Base-by-base conservation (phyloP, 2,329 filamentous ascomycete genomes). In the Cytospora chrysosperma region DNA sequence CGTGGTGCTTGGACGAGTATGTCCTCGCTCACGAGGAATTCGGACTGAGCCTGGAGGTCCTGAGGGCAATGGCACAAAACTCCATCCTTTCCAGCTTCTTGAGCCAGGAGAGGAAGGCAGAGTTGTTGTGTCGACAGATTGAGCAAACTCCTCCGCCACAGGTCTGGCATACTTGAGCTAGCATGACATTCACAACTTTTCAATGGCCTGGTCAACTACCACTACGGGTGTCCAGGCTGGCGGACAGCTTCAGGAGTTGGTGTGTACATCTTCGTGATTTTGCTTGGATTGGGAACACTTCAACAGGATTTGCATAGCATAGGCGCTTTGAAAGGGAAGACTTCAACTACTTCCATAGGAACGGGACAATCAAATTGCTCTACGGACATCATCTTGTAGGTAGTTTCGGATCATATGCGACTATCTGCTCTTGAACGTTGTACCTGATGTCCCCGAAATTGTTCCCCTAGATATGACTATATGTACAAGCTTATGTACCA, bases 1-100 rank as follows among this genome's bases (percentile, higher is more conserved):
- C 65, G 6, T 47, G 59, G 49, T 67, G 63, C 34, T 26, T 67
- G 49, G 65, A 68, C 17, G 65, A 68, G 32, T 68, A 67, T 26
- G 61, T 67, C 8, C 55, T 67, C 24, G 58, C 56, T 15, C 55
- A 62, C 10, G 63, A 68, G 28, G 54, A 28, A 17, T 62, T 67
- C 26, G 57, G 58, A 6, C 28, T 67, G 19, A 51, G 34, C n/a
- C 17, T 65, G n/a, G 51, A 65, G 27, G 37, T 27, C 2, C 56
- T 67, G 58, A 61, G 49, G 26, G 24, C 10, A 12, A 34, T 67
- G 21, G 65, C 65, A 7, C 49, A 43, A 1, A 65, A 63, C 34
- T 63, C 63, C 9, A 43, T 65, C 19, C 7, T 61, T 15, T 53
- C 60, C 15, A 65, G 56, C 15, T 65, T 65, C 24, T 27, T 65